Conservation (phyloP, 257 asterid genomes). For the Nicotiana obtusifolia region DNA sequence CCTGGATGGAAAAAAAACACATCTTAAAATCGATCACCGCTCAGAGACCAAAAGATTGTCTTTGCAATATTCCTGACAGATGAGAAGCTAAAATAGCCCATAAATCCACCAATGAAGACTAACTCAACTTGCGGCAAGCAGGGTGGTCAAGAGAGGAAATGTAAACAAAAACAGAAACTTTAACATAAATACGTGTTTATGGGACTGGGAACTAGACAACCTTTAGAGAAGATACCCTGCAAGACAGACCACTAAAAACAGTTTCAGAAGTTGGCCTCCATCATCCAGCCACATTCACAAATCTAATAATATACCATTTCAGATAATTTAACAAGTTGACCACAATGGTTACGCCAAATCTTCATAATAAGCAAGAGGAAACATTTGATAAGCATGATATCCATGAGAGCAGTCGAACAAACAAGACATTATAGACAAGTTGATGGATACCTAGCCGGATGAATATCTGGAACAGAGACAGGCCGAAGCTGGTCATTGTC, state of each 20-base stretch:
- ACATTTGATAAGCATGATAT: not conserved
- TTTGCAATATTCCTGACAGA: no score
- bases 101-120: no score
- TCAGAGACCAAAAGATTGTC: no score
- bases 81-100: no score
- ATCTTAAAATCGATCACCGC: no score
- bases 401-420: not conserved
- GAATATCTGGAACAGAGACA: conserved; percentile 80
- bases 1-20: no score
- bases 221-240: not conserved
- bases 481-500: conserved; percentile 93
- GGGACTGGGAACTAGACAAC: no score
- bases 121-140: no score
- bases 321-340: conserved; percentile 4
- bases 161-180: no score
- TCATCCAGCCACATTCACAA: not conserved
- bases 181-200: no score
- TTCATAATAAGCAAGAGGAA: not conserved
- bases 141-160: no score
- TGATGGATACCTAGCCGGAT: conserved; percentile 79
- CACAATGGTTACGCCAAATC: not conserved
- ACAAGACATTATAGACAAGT: conserved; percentile 7
- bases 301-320: not conserved
- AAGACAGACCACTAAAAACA: not conserved
- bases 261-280: not conserved